Base-by-base conservation (phyloP, 306 rosid genomes). In the Cucurbita maxima region DNA sequence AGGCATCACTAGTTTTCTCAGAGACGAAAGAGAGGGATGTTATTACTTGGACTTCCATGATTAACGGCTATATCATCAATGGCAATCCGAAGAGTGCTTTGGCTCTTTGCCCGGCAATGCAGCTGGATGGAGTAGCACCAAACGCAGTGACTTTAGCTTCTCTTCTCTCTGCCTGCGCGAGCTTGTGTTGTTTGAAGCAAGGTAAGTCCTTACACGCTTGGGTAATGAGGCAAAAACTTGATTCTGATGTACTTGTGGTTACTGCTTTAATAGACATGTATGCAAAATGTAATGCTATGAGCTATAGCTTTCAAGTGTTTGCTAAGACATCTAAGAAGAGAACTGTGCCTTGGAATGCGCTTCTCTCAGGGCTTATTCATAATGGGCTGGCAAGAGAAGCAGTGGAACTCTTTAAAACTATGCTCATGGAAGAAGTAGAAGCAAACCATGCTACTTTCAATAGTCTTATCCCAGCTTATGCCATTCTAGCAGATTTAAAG, bases 201-300 rank as follows among this genome's bases (percentile, higher is more conserved):
- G 98, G 96, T 12, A 84, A 74, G 82, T 82, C 87, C 89, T 76
- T 90, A 76, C 98, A 90, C 38, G 90, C 85, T 0, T 88, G 92
- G 97, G 85, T 88, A 63, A 83, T 93, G 68, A 90, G 88, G 80
- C 88, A 82, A 71, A 79, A 85, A 37, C 84, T 86, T 7, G 87
- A 87, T 22, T 75, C 85, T 34, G 96, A 93, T 73, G 96, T 87
- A 11, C 66, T 80, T n/a, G 87, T 90, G 71, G 96, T 86, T 82
- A 93, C 97, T 72, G 91, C 97, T 60, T 76, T 89, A 80, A 87
- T 89, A 75, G 92, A 88, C 82, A 88, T 86, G 96, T 92, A 83
- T 43, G 78, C 86, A 14, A 83, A 79, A 63, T 61, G 77, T 79
- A 86, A 73, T 57, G 56, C 47, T n/a, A 38, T 86, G 40, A 43